These are phyloP conservation scores for Leccinum griseonigrum DNA, from an alignment of 1,284 basidiomycete genomes.

Conservation along the genomic window DNA sequence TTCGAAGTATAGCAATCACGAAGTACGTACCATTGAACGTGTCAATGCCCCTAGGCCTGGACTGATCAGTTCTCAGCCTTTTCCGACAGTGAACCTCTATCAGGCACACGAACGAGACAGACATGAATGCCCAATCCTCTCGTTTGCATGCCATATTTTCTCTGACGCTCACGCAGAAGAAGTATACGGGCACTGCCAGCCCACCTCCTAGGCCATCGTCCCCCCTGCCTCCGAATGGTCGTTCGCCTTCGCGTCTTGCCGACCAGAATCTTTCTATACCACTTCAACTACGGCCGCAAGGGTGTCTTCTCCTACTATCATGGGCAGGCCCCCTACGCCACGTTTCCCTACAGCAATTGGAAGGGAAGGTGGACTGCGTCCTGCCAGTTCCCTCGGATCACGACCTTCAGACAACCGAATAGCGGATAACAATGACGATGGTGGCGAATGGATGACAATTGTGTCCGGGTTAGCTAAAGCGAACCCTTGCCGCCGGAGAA, in stretches of 20 bases:
- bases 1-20: conserved; percentile 83
- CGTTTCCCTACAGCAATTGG: conserved; percentile 72
- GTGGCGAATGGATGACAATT: conserved; percentile 83
- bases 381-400: conserved; percentile 68
- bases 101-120: conserved; percentile 93
- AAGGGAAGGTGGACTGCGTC: conserved; percentile 60
- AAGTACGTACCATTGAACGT: conserved; percentile 49
- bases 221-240: conserved; percentile 65
- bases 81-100: conserved; percentile 86
- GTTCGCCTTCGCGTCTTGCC: conserved; percentile 75
- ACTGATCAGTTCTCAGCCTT: conserved; percentile 46
- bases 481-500: conserved; percentile 91
- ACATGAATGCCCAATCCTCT: conserved; percentile 98
- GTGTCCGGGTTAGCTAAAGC: conserved; percentile 96
- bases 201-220: conserved; percentile 70
- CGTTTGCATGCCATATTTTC: conserved; percentile 99
- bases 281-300: conserved; percentile 42
- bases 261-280: conserved; percentile 69
- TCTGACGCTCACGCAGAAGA: conserved; percentile 88
- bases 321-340: conserved; percentile 68
- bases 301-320: conserved; percentile 68
- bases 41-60: conserved; percentile 4
- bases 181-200: conserved; percentile 59
- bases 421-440: conserved; percentile 56
- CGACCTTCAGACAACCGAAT: conserved; percentile 50